Percentiles rank a stretch among this genome's conserved stretches.
phyloP scores from a whole-genome alignment of 2,329 filamentous ascomycete species.

The Ceratocystis variospora region DNA sequence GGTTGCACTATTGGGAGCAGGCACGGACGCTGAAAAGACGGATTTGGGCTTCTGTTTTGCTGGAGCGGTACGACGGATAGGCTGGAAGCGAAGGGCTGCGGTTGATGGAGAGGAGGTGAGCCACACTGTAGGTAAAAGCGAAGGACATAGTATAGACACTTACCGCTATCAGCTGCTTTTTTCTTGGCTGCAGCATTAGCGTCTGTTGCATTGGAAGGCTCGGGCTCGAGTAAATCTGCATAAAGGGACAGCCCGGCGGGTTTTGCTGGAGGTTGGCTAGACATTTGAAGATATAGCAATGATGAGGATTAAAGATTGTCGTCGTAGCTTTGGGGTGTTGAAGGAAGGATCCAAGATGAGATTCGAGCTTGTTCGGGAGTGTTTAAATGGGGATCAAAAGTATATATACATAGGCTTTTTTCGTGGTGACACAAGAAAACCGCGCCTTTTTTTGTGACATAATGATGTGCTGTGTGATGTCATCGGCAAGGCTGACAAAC shows the following conservation, averaged over 20 bases:
- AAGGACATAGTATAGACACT: not conserved
- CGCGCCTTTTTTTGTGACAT: not conserved
- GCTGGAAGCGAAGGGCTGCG: slow-evolving; percentile 68
- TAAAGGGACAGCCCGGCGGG: slow-evolving; percentile 58
- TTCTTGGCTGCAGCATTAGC: slow-evolving; percentile 34
- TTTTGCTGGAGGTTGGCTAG: slow-evolving; percentile 21
- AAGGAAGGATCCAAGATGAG: not conserved
- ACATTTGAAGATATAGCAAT: not conserved
- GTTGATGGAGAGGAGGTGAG: not conserved
- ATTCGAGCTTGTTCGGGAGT: not conserved
- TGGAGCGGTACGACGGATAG: slow-evolving; percentile 60
- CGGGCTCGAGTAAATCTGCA: slow-evolving; percentile 60
- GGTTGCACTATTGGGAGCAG: slow-evolving; percentile 24
- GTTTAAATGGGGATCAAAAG: not conserved
- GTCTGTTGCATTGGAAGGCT: slow-evolving; percentile 32
- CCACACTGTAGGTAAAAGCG: not conserved
- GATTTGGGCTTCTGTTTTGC: slow-evolving; percentile 47
- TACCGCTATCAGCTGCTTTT: slow-evolving; percentile 40
- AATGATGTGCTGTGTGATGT: not conserved
- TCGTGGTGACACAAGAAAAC: not conserved
- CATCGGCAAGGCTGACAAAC: not conserved
- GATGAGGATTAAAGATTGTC: not conserved
- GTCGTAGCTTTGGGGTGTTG: not conserved
- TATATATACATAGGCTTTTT: not conserved
- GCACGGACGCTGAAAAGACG: slow-evolving; percentile 36